Percentiles rank a stretch among this genome's conserved stretches.
Evolutionary conservation across 2,329 filamentous ascomycete species (phyloP).

Genomic region (Aspergillus glaucus): DNA sequence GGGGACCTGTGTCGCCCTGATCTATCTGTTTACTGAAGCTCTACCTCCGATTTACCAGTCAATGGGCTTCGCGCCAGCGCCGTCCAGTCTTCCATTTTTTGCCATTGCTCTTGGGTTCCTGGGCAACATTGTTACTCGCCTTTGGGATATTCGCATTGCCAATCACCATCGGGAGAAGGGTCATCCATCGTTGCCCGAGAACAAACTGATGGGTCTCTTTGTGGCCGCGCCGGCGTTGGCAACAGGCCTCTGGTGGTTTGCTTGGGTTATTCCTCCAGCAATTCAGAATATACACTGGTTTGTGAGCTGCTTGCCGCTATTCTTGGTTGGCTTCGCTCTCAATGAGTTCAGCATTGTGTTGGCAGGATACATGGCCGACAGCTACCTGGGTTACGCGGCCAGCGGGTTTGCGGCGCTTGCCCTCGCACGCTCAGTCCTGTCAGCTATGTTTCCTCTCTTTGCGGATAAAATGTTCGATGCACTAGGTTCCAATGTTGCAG

Average conservation of each 20-base stretch:
- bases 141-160: conserved; percentile 35
- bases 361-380: conserved; percentile 39
- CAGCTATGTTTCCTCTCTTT: conserved; percentile 36
- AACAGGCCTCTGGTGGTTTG: conserved; percentile 42
- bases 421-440: conserved; percentile 32
- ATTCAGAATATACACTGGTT: conserved; percentile 30
- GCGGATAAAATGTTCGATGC: conserved; percentile 32
- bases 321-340: conserved; percentile 40
- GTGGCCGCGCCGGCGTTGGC: conserved; percentile 41
- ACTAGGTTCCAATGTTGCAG: conserved; percentile 32
- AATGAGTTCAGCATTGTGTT: conserved; percentile 42
- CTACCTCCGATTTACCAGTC: conserved; percentile 31
- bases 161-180: conserved; percentile 16
- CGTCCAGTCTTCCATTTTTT: conserved; percentile 35
- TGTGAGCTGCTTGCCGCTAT: conserved; percentile 33
- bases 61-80: conserved; percentile 24
- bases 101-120: conserved; percentile 34
- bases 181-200: conserved; percentile 32
- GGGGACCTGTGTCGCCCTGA: conserved; percentile 39
- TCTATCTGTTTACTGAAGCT: conserved; percentile 45
- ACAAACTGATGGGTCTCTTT: conserved; percentile 44
- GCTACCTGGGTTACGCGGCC: conserved; percentile 39
- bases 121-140: conserved; percentile 36
- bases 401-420: conserved; percentile 38
- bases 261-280: conserved; percentile 41